Evolutionary conservation across 257 asterid genomes (phyloP).

Genomic region (Anisodus tanguticus): DNA sequence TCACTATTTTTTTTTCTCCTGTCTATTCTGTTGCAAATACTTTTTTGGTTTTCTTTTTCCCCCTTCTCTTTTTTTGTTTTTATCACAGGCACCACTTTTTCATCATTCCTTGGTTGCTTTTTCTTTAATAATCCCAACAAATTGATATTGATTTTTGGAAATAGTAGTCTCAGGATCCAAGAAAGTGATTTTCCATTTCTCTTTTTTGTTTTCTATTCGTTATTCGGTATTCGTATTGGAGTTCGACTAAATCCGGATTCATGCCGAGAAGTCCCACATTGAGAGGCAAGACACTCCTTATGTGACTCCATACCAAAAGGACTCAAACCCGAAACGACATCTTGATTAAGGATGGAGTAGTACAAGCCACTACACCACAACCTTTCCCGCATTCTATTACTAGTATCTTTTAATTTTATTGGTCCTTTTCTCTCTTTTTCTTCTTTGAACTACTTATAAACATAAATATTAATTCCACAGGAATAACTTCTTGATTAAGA

Average conservation of each 20-base stretch:
- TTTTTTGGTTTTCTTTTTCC: constrained; percentile 41
- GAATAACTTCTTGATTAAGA: constrained; percentile 4
- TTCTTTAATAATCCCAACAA: constrained; percentile 54
- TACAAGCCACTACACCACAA: too few species aligned
- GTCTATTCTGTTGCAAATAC: constrained; percentile 34
- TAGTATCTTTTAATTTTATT: constrained; percentile 1
- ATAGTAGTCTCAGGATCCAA: constrained; percentile 61
- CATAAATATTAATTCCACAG: neutral
- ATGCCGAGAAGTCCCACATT: too few species aligned
- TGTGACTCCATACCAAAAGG: too few species aligned
- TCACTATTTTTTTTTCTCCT: constrained; percentile 11
- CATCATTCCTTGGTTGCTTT: constrained; percentile 68
- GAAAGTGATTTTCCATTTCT: constrained; percentile 57
- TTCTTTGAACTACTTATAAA: neutral
- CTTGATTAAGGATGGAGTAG: too few species aligned
- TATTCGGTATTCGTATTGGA: too few species aligned
- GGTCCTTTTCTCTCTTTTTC: constrained; percentile 21
- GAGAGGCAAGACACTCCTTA: too few species aligned
- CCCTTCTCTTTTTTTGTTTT: constrained; percentile 34
- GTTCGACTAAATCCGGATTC: too few species aligned
- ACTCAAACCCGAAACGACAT: too few species aligned
- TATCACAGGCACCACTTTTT: constrained; percentile 44
- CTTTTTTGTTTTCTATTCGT: neutral
- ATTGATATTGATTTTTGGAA: constrained; percentile 38
- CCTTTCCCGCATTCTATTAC: too few species aligned